Conservation (phyloP, 345 rosid genomes). For the Arabis alpina region DNA sequence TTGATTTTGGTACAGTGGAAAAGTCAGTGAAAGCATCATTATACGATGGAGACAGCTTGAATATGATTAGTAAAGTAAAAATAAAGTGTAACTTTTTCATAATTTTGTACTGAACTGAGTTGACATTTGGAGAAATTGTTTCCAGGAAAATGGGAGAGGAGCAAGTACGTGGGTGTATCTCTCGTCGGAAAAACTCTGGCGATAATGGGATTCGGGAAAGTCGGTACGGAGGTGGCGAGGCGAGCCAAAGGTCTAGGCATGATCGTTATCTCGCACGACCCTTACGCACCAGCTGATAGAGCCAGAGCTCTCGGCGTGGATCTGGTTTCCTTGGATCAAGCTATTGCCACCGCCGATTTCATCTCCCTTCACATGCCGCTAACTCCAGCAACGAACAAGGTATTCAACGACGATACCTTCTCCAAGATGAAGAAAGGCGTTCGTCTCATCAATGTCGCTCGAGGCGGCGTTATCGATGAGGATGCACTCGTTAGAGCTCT, state of each 20-base stretch:
- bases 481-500: conserved; percentile 79
- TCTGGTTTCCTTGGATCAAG: conserved; percentile 75
- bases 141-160: conserved; percentile 83
- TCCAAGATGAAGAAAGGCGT: conserved; percentile 78
- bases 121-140: not conserved
- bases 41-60: conserved; percentile 18
- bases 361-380: conserved; percentile 86
- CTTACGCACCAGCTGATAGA: conserved; percentile 81
- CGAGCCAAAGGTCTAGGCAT: conserved; percentile 87
- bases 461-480: conserved; percentile 93
- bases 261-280: conserved; percentile 84
- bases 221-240: conserved; percentile 85
- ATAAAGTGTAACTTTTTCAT: too few species aligned
- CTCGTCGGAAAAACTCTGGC: conserved; percentile 82
- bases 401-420: conserved; percentile 70
- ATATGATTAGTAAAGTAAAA: too few species aligned
- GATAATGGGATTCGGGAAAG: conserved; percentile 90
- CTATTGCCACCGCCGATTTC: conserved; percentile 72
- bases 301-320: conserved; percentile 86
- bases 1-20: conserved; percentile 17
- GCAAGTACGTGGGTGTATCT: conserved; percentile 82
- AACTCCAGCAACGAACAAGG: conserved; percentile 60
- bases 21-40: conserved; percentile 18
- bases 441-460: conserved; percentile 77
- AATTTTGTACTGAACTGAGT: too few species aligned